Conservation (phyloP, 495 filamentous ascomycete genomes). For the Neurospora tetrasperma region DNA sequence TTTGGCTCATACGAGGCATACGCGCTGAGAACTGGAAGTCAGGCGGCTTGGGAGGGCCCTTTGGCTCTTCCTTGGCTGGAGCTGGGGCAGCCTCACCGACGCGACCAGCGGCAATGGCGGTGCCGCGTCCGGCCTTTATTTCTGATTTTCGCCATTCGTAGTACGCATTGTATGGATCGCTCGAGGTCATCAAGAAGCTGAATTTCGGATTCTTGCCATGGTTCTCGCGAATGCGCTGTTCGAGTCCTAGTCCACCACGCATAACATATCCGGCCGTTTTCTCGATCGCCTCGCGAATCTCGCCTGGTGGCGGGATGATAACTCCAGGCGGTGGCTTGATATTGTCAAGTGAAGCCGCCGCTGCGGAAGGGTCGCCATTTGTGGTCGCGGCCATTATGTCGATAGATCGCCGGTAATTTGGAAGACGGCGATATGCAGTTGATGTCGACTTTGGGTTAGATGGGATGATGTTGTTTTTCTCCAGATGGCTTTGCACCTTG, state of each 20-base stretch:
- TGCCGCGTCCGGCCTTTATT: conserved; percentile 74
- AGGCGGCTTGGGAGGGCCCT: conserved; percentile 78
- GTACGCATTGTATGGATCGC: conserved; percentile 78
- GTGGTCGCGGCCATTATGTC: conserved; percentile 38
- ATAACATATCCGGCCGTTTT: conserved; percentile 94
- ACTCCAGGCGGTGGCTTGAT: conserved; percentile 73
- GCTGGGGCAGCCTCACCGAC: conserved; percentile 47
- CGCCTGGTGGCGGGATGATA: conserved; percentile 67
- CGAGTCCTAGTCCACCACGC: conserved; percentile 73
- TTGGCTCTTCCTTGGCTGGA: conserved; percentile 49
- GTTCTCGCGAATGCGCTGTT: conserved; percentile 82
- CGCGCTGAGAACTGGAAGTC: conserved; percentile 90
- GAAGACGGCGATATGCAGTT: background rate
- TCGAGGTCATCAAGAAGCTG: conserved; percentile 65
- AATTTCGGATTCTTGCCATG: conserved; percentile 82
- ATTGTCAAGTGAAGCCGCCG: conserved; percentile 34
- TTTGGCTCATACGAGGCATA: conserved; percentile 93
- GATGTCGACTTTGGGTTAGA: background rate
- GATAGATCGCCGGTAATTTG: background rate
- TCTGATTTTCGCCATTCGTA: conserved; percentile 85
- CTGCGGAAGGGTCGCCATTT: conserved; percentile 43
- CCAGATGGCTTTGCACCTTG: conserved; percentile 1
- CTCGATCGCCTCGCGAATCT: conserved; percentile 68
- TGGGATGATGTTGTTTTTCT: background rate
- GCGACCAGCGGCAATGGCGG: conserved; percentile 68